Base-by-base conservation (phyloP, 805 yeast genomes). In the Wickerhamiella brachini region DNA sequence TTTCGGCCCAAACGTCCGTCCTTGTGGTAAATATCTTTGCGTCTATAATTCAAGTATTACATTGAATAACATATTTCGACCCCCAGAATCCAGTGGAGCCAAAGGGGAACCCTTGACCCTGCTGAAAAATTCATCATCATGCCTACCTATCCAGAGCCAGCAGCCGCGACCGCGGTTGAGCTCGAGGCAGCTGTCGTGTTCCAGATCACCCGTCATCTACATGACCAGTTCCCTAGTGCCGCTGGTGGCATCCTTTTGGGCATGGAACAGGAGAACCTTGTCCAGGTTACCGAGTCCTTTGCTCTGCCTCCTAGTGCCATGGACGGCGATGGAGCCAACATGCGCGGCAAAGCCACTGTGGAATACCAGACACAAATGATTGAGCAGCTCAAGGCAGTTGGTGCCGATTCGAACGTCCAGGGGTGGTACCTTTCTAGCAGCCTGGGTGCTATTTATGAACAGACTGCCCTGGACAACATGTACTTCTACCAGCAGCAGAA, bases 361-460 rank as follows among this genome's bases (percentile, higher is more conserved):
- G 77, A 75, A 63, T 87, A 79, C 69, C 88, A 83, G 64, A 76
- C 75, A 49, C 87, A 82, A 46, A 71, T 83, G 60, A 71, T 82
- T 57, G 75, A 77, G 44, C 76, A 78, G 54, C 74, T 85, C 56
- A 77, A 73, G 60, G 74, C 73, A 51, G 76, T 80, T 54, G 81
- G 82, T 47, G 72, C 77, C 54, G 89, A 88, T 45, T 72, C 79
- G 44, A 84, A 80, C 62, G 73, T 81, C 54, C 76, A 81, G 56
- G 95, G 95, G 34, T 86, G 89, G 87, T 86, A 84, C 69, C 78
- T 85, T 62, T 73, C 83, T 44, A 74, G 87, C 26, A 69, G 72
- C 49, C 75, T 83, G 41, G 93, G 93, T 45, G 79, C 79, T 63
- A 80, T 80, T 62, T 77, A 81, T 60, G 79, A 80, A 53, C 77